Percentiles rank a stretch among this genome's conserved stretches.
phyloP scores from a whole-genome alignment of 768 basidiomycete genomes.

The Coprinellus micaceus region DNA sequence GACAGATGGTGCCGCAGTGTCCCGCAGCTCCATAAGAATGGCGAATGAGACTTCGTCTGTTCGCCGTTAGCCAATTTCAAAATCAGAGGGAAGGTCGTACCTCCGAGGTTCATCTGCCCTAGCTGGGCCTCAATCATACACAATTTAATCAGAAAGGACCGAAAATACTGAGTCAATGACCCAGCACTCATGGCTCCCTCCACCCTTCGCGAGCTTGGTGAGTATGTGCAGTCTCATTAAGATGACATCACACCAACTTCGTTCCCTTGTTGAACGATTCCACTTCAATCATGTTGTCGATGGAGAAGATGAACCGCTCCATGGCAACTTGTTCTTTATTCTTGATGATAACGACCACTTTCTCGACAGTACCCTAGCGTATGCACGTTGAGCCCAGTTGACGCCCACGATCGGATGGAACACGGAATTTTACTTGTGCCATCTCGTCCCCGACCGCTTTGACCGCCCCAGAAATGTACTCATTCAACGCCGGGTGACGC shows the following conservation, averaged over 20 bases:
- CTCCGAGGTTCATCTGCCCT: conserved; percentile 52
- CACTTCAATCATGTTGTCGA: conserved; percentile 77
- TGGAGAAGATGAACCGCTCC: conserved; percentile 87
- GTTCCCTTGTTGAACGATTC: conserved; percentile 68
- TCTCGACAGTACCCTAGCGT: conserved; percentile 68
- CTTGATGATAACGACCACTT: conserved; percentile 82
- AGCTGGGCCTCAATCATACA: conserved; percentile 74
- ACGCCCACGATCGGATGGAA: neutral
- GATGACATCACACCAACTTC: conserved; percentile 37
- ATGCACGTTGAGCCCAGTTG: neutral
- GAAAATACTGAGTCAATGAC: conserved; percentile 70
- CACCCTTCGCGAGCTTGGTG: conserved; percentile 40
- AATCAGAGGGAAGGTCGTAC: conserved; percentile 25
- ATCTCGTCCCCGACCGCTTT: conserved; percentile 82
- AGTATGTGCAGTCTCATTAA: neutral
- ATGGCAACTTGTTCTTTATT: conserved; percentile 73
- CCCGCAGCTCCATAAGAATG: conserved; percentile 76
- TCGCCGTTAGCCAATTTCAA: neutral
- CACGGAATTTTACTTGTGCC: conserved; percentile 42
- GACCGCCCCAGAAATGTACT: conserved; percentile 86
- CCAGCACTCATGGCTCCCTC: conserved; percentile 64
- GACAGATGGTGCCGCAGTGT: conserved; percentile 54
- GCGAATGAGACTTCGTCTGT: conserved; percentile 75
- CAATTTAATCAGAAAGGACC: conserved; percentile 79
- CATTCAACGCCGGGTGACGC: conserved; percentile 83